Percentiles rank a stretch among this genome's conserved stretches.
Conservation (phyloP, 345 rosid species). For the Camelina neglecta region DNA sequence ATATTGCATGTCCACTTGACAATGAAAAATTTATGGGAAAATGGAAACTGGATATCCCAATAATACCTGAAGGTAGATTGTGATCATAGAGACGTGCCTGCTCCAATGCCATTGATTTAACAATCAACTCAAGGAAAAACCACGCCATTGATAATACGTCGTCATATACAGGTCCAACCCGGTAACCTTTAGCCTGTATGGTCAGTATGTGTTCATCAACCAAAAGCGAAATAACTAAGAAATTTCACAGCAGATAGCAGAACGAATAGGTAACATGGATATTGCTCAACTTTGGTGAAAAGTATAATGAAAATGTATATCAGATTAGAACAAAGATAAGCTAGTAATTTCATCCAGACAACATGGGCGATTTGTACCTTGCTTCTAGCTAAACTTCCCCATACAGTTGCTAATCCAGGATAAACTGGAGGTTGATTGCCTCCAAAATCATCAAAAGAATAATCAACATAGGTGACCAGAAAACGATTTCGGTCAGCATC, state of each 20-base stretch:
- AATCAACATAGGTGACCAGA: conserved; percentile 92
- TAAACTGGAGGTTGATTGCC: conserved; percentile 98
- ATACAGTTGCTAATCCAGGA: conserved; percentile 96
- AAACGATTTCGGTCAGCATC: conserved; percentile 95
- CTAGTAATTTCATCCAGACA: conserved; percentile 6
- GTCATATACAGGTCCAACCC: conserved; percentile 99
- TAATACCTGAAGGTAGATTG: conserved; percentile 83
- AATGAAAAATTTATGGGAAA: background rate
- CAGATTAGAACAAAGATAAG: conserved; percentile 24
- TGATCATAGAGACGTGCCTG: conserved; percentile 90
- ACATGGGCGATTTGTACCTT: conserved; percentile 58
- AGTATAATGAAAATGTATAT: conserved; percentile 5
- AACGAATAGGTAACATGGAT: conserved; percentile 15
- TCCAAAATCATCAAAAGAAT: conserved; percentile 98
- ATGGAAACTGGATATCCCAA: conserved; percentile 28
- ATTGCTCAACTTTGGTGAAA: conserved; percentile 21
- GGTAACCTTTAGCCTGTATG: conserved; percentile 97
- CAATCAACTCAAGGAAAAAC: conserved; percentile 98
- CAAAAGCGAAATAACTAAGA: conserved; percentile 6
- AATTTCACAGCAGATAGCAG: conserved; percentile 30
- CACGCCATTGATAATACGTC: conserved; percentile 99
- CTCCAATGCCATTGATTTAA: conserved; percentile 98
- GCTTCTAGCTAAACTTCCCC: conserved; percentile 99
- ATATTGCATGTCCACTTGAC: conserved; percentile 21
- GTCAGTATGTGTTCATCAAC: conserved; percentile 27